These are phyloP conservation scores for Ruellia speciosa DNA, from an alignment of 305 asterid species.

Conservation along the genomic window DNA sequence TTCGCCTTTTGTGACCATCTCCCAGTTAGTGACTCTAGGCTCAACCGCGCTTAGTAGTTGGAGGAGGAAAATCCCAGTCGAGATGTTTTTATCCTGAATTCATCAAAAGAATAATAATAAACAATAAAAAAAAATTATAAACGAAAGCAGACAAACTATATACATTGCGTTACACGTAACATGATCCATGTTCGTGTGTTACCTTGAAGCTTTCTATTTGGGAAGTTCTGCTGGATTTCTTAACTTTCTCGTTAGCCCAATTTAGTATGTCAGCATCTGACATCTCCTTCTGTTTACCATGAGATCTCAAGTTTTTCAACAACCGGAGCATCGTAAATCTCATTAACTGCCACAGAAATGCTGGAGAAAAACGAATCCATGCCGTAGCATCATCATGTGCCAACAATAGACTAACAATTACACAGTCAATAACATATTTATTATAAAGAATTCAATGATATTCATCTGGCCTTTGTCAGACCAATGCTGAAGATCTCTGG, in stretches of 20 bases:
- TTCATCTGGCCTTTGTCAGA: too few relatives aligned
- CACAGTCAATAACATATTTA: too few relatives aligned
- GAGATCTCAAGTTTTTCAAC: constrained; percentile 73
- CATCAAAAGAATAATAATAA: neutral
- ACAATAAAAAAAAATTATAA: neutral
- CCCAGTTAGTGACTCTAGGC: constrained; percentile 91
- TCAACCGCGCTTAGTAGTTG: constrained; percentile 76
- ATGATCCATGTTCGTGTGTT: constrained; percentile 7
- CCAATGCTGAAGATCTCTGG: too few relatives aligned
- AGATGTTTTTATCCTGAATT: constrained; percentile 64
- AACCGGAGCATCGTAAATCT: constrained; percentile 84
- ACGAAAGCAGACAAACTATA: neutral
- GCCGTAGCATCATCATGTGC: neutral
- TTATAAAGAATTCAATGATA: too few relatives aligned
- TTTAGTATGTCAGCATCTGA: constrained; percentile 73
- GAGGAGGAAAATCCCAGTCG: constrained; percentile 74
- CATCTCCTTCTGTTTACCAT: constrained; percentile 80
- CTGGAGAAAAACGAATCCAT: constrained; percentile 22
- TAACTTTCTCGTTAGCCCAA: constrained; percentile 85
- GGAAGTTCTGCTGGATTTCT: constrained; percentile 47
- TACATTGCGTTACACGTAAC: neutral
- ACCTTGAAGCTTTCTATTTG: constrained; percentile 92
- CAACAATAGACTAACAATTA: neutral
- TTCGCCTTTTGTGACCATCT: constrained; percentile 85
- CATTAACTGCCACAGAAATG: constrained; percentile 91